Percentiles rank a stretch among this genome's conserved stretches.
Evolutionary conservation across 2,329 filamentous ascomycete genomes (phyloP).

Genomic region (Leptographium procerum): DNA sequence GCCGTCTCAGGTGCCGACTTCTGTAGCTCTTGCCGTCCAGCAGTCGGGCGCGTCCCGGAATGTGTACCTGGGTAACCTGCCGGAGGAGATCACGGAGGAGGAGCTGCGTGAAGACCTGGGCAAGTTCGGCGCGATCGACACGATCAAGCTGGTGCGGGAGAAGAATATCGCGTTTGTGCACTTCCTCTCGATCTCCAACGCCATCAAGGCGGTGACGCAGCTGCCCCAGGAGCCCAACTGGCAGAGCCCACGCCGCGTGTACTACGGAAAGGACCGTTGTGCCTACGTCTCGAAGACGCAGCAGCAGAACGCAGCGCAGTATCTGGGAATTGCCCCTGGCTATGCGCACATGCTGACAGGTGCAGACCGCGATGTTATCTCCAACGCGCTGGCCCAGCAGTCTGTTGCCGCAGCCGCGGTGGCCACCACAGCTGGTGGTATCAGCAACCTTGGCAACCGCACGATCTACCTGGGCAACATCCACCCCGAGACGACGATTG

Average conservation of each 20-base stretch:
- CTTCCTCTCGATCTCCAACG: conserved; percentile 93
- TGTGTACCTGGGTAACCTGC: conserved; percentile 87
- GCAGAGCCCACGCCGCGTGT: conserved; percentile 89
- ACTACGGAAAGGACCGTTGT: conserved; percentile 97
- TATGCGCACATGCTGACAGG: conserved; percentile 95
- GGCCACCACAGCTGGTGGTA: conserved; percentile 88
- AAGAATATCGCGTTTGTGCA: conserved; percentile 98
- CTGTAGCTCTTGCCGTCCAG: conserved; percentile 92
- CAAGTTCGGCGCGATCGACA: conserved; percentile 95
- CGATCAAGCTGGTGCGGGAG: conserved; percentile 93
- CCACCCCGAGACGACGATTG: conserved; percentile 95
- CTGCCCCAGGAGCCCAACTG: conserved; percentile 94
- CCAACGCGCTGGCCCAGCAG: conserved; percentile 90
- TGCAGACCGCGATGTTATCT: conserved; percentile 92
- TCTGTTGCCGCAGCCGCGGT: conserved; percentile 95
- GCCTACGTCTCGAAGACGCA: conserved; percentile 99
- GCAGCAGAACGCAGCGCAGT: conserved; percentile 97
- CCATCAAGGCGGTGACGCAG: conserved; percentile 95
- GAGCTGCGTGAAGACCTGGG: conserved; percentile 89
- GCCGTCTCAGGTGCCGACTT: conserved; percentile 93
- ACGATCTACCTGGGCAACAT: conserved; percentile 99
- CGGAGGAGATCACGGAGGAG: conserved; percentile 82
- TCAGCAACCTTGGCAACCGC: conserved; percentile 93
- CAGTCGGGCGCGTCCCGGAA: conserved; percentile 95
- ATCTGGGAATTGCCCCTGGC: conserved; percentile 89